Percentiles rank a stretch among this genome's conserved stretches.
phyloP scores from a whole-genome alignment of 78 protist genomes.

The Dictyostelium brefeldianum region DNA sequence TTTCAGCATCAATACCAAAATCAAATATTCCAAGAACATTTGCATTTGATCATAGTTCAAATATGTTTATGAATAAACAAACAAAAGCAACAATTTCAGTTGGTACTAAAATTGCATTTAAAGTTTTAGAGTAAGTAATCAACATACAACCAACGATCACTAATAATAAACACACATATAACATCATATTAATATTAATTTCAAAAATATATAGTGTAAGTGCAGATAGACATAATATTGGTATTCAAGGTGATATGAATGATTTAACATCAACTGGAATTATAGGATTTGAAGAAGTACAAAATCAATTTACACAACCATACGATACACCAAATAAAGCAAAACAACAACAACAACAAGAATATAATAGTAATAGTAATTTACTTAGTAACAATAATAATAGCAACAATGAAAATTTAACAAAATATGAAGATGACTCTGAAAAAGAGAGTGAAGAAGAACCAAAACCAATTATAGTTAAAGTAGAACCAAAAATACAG shows the following conservation, averaged over 20 bases:
- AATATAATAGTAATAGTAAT: neutral
- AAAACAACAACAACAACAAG: neutral
- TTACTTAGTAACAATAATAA: neutral
- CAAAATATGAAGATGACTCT: neutral
- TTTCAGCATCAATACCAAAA: slow-evolving; percentile 50
- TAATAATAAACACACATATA: neutral
- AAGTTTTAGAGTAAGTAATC: slow-evolving; percentile 27
- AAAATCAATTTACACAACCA: neutral
- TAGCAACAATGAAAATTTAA: neutral
- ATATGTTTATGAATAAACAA: slow-evolving; percentile 58
- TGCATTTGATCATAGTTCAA: slow-evolving; percentile 62
- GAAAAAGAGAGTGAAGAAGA: slow-evolving; percentile 10
- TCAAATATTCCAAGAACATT: slow-evolving; percentile 29
- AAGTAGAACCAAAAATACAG: slow-evolving; percentile 10
- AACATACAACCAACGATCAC: neutral
- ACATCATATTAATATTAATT: neutral
- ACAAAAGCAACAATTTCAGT: slow-evolving; percentile 25
- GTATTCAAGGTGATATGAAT: slow-evolving; percentile 59
- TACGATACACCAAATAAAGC: slow-evolving; percentile 12
- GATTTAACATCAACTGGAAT: slow-evolving; percentile 19
- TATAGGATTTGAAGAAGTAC: slow-evolving; percentile 30
- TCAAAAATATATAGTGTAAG: slow-evolving; percentile 19
- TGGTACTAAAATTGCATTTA: slow-evolving; percentile 66
- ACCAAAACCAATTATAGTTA: neutral
- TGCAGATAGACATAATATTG: slow-evolving; percentile 37